A percentile compares a stretch with the other conserved stretches of the same genome.
These are phyloP conservation scores for Wilcoxina mikolae DNA, from an alignment of 495 filamentous ascomycete species.

Conservation along the genomic window DNA sequence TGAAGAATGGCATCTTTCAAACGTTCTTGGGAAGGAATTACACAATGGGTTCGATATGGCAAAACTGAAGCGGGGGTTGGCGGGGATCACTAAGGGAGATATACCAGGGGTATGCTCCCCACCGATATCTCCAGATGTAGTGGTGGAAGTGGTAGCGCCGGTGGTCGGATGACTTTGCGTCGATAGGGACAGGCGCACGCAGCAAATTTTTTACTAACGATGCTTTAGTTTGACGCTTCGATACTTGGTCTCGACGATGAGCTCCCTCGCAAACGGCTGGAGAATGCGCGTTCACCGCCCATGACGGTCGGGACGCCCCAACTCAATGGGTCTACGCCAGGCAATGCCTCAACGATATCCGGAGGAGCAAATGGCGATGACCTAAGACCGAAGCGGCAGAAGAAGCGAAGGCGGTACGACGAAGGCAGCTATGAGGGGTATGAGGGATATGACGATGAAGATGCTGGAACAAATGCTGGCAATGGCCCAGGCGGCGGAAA, in stretches of 20 bases:
- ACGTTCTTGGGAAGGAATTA: constrained; percentile 46
- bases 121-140: constrained; percentile 5
- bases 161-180: too few species aligned
- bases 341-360: constrained; percentile 28
- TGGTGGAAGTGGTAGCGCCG: too few species aligned
- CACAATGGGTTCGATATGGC: constrained; percentile 29
- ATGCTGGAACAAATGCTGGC: constrained; percentile 23
- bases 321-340: constrained; percentile 28
- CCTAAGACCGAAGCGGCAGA: constrained; percentile 40
- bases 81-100: constrained; percentile 21
- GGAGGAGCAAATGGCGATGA: constrained; percentile 30
- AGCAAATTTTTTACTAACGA: constrained; percentile 13
- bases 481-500: constrained; percentile 18
- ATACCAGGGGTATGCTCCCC: constrained; percentile 27
- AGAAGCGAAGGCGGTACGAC: constrained; percentile 52
- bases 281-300: constrained; percentile 15
- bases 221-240: constrained; percentile 26
- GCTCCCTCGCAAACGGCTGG: constrained; percentile 25
- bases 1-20: constrained; percentile 51
- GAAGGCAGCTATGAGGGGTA: constrained; percentile 56
- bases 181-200: background rate
- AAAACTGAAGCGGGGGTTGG: constrained; percentile 23
- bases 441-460: constrained; percentile 47
- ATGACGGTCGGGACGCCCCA: constrained; percentile 19
- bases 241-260: constrained; percentile 46